Percentiles rank a stretch among this genome's conserved stretches.
Evolutionary conservation across 805 yeast species (phyloP).

Genomic region (Ogataea populi-albae): DNA sequence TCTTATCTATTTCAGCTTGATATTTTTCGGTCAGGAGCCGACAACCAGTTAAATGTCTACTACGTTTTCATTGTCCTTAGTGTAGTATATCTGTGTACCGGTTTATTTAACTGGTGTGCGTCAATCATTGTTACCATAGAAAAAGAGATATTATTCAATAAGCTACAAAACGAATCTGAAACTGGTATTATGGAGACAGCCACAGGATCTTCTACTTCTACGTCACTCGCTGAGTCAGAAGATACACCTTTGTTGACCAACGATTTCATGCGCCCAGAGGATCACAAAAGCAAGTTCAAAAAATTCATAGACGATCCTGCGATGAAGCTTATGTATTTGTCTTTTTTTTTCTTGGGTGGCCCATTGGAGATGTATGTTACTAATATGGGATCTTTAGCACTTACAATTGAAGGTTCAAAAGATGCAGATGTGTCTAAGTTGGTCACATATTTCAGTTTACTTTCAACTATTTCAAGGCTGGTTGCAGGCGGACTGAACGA

Average conservation of each 20-base stretch:
- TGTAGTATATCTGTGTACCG: slow-evolving; percentile 51
- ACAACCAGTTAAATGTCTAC: slow-evolving; percentile 40
- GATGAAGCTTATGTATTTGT: slow-evolving; percentile 57
- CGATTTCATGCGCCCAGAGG: slow-evolving; percentile 26
- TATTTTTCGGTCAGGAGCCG: slow-evolving; percentile 32
- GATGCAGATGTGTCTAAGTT: slow-evolving; percentile 13
- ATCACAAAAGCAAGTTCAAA: slow-evolving; percentile 27
- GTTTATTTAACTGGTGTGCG: slow-evolving; percentile 59
- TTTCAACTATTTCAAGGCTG: slow-evolving; percentile 29
- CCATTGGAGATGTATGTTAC: slow-evolving; percentile 83
- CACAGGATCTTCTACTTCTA: slow-evolving; percentile 2
- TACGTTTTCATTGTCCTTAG: slow-evolving; percentile 54
- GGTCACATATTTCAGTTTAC: slow-evolving; percentile 22
- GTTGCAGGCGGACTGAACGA: slow-evolving; percentile 22
- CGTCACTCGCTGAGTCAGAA: slow-evolving; percentile 16
- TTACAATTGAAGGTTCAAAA: slow-evolving; percentile 31
- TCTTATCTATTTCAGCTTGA: slow-evolving; percentile 53
- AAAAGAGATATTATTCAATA: slow-evolving; percentile 42
- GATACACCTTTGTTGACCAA: slow-evolving; percentile 33
- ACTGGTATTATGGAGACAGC: slow-evolving; percentile 2
- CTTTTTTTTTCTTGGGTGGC: slow-evolving; percentile 69
- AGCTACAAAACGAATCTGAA: slow-evolving; percentile 21
- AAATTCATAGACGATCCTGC: slow-evolving; percentile 48
- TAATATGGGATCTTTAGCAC: slow-evolving; percentile 70
- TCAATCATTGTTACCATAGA: slow-evolving; percentile 63